Conservation (phyloP, 2,329 filamentous ascomycete genomes). For the Rugonectria rugulosa region DNA sequence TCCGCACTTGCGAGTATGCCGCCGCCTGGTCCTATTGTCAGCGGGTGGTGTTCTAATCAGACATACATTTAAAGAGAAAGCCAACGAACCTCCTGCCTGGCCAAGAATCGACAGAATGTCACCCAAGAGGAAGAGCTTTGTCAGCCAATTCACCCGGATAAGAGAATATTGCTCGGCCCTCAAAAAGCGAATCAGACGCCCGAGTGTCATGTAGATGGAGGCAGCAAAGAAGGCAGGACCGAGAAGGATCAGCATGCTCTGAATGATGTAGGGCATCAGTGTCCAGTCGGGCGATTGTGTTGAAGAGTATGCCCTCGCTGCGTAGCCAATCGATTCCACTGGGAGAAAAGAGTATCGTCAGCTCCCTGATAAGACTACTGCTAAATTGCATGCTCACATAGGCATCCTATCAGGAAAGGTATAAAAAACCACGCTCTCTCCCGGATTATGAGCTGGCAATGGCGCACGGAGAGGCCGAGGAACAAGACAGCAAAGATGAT, state of each 20-base stretch:
- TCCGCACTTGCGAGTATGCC: constrained; percentile 42
- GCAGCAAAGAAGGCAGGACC: not conserved
- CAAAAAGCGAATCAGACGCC: constrained; percentile 22
- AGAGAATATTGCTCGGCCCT: constrained; percentile 45
- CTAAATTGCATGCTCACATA: constrained; percentile 43
- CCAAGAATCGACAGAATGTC: constrained; percentile 62
- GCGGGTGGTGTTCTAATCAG: no score
- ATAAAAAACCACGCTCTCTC: constrained; percentile 59
- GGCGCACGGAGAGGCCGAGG: constrained; percentile 51
- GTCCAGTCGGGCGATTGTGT: constrained; percentile 5
- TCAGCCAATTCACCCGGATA: constrained; percentile 52
- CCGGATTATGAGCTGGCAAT: constrained; percentile 52
- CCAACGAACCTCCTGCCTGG: no score
- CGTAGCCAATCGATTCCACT: constrained; percentile 57
- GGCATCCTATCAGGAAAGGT: constrained; percentile 55
- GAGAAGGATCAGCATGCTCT: not conserved
- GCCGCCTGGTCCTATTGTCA: no score
- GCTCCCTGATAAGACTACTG: not conserved
- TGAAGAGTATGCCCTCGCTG: no score
- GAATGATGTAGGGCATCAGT: not conserved
- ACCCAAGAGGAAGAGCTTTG: constrained; percentile 62
- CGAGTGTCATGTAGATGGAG: not conserved
- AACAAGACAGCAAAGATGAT: constrained; percentile 45
- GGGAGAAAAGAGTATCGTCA: constrained; percentile 12
- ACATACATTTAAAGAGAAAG: no score